These are phyloP conservation scores for Xylariaceae sp. DNA, from an alignment of 2,329 filamentous ascomycete genomes.

Conservation along the genomic window DNA sequence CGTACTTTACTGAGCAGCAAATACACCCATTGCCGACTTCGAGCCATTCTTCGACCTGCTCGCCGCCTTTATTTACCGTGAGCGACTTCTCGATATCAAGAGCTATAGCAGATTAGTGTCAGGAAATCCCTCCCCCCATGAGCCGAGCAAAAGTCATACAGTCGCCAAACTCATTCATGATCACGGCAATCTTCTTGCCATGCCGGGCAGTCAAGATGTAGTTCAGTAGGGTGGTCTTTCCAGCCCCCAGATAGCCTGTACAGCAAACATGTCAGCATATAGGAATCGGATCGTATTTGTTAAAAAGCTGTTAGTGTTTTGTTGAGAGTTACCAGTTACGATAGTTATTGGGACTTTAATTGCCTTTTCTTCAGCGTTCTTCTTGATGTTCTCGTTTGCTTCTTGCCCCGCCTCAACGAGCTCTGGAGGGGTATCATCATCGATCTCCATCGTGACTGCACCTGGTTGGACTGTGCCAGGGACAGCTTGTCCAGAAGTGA, in stretches of 20 bases:
- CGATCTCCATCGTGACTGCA: slow-evolving; percentile 52
- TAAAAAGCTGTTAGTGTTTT: not conserved
- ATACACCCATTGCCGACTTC: slow-evolving; percentile 96
- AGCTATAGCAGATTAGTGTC: slow-evolving; percentile 47
- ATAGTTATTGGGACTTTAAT: slow-evolving; percentile 79
- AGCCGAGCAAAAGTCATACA: slow-evolving; percentile 46
- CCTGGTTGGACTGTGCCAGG: no score
- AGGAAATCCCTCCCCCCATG: not conserved
- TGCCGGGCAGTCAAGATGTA: slow-evolving; percentile 93
- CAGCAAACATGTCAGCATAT: slow-evolving; percentile 8
- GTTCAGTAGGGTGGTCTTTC: slow-evolving; percentile 92
- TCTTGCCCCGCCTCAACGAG: slow-evolving; percentile 37
- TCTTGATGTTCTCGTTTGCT: slow-evolving; percentile 34
- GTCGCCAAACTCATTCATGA: slow-evolving; percentile 88
- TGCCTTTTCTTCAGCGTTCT: slow-evolving; percentile 39
- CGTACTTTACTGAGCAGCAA: slow-evolving; percentile 93
- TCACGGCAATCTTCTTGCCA: slow-evolving; percentile 96
- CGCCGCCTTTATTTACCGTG: slow-evolving; percentile 77
- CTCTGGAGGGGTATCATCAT: slow-evolving; percentile 63
- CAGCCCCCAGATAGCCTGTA: slow-evolving; percentile 84
- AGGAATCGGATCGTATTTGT: not conserved
- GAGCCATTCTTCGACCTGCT: slow-evolving; percentile 88
- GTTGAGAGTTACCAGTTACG: slow-evolving; percentile 59
- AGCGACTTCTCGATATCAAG: slow-evolving; percentile 94
- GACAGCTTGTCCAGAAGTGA: no score